Base-by-base conservation (phyloP, 208 protist genomes). In the Trypanosoma lewisi region DNA sequence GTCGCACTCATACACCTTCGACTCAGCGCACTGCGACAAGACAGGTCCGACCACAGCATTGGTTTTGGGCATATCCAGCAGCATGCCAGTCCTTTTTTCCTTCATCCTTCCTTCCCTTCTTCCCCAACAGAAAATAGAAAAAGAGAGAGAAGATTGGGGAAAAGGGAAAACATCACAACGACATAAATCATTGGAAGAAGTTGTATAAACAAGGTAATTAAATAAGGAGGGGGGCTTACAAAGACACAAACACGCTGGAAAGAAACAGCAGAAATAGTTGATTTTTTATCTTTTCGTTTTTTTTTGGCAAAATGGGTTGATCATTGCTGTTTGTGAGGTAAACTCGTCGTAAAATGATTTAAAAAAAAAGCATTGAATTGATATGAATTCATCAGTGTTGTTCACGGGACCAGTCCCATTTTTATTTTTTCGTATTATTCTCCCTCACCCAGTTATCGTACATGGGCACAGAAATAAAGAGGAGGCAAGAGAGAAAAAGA, bases 1-100 rank as follows among this genome's bases (percentile, higher is more conserved):
- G 49, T 53, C 49, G 62, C 77, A 84, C 28, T 62, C 64, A 63
- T 92, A 90, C n/a, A 94, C 73, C 33, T 82, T 83, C 37, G 83
- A 86, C 70, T 94, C 88, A 0, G 88, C 88, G 19, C 88, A 85
- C 51, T 94, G 88, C 11, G 80, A 83, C 47, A 94, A 42, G 31
- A 65, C 55, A 11, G 62, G 33, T 5, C 70, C 63, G 4, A 63
- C 54, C 41, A 55, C 50, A 23, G 63, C 51, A 41, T 39, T 39
- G n/a, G n/a, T 51, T 52, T 33, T 31, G 11, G 11, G 39, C 8
- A 66, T 39, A 25, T 73, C 67, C 37, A n/a, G n/a, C n/a, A n/a
- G n/a, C n/a, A 74, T 53, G 17, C 58, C 19, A 37, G 41, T 19
- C 21, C 11, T 4, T 11, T 61, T 60, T 34, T 60, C 49, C 52